Percentiles rank a stretch among this genome's conserved stretches.
These are phyloP conservation scores for Calonectria crousiana DNA, from an alignment of 2,329 filamentous ascomycete species.

Conservation along the genomic window DNA sequence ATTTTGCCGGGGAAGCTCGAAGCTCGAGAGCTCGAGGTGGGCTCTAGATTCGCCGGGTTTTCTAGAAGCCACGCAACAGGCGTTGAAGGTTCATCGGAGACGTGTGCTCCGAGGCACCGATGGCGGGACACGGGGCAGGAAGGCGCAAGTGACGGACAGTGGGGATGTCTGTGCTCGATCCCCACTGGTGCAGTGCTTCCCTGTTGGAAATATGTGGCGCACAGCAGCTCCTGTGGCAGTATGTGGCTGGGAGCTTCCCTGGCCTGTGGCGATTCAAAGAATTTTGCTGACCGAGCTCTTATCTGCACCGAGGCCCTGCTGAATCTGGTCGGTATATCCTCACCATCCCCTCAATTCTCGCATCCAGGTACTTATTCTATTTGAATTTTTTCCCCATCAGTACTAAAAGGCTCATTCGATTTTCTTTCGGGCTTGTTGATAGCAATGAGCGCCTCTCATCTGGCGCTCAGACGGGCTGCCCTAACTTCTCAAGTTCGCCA, in stretches of 20 bases:
- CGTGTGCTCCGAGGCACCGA: slow-evolving; percentile 47
- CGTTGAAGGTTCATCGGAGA: slow-evolving; percentile 45
- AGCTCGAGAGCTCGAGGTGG: slow-evolving; percentile 29
- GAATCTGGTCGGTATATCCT: slow-evolving; percentile 40
- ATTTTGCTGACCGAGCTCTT: slow-evolving; percentile 43
- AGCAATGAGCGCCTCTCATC: slow-evolving; percentile 49
- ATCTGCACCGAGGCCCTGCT: neutral
- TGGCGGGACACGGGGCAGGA: slow-evolving; percentile 31
- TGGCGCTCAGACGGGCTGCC: slow-evolving; percentile 45
- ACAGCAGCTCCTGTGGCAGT: slow-evolving; percentile 4
- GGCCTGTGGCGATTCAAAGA: slow-evolving; percentile 39
- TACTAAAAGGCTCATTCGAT: neutral
- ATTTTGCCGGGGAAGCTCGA: slow-evolving; percentile 58
- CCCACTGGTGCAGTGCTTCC: slow-evolving; percentile 23
- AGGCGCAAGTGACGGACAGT: slow-evolving; percentile 7
- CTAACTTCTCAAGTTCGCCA: slow-evolving; percentile 40
- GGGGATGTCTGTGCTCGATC: slow-evolving; percentile 31
- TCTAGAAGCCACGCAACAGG: slow-evolving; percentile 47
- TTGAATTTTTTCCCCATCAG: neutral
- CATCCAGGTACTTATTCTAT: slow-evolving; percentile 8
- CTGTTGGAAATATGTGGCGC: slow-evolving; percentile 30
- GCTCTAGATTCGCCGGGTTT: slow-evolving; percentile 31
- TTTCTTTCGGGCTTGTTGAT: neutral
- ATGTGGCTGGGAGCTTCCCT: slow-evolving; percentile 22
- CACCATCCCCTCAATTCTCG: slow-evolving; percentile 37